Conservation (phyloP, 2,329 filamentous ascomycete species). For the Lachnellula hyalina region DNA sequence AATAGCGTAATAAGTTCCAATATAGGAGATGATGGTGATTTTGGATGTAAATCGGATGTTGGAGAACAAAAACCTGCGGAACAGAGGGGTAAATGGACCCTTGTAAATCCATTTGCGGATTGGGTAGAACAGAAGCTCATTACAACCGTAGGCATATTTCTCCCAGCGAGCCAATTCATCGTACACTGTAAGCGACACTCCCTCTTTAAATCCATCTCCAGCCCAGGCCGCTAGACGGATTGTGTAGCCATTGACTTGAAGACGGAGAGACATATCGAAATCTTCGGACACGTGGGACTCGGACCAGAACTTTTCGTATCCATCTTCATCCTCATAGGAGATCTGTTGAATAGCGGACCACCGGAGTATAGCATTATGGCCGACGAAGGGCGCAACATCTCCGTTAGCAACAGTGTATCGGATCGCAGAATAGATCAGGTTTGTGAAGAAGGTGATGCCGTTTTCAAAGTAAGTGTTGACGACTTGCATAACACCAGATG, state of each 20-base stretch:
- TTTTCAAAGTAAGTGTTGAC: conserved; percentile 68
- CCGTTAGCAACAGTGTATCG: conserved; percentile 72
- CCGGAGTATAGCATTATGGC: conserved; percentile 72
- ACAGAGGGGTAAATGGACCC: conserved; percentile 75
- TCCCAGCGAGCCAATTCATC: conserved; percentile 83
- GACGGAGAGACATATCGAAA: conserved; percentile 74
- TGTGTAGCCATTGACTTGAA: conserved; percentile 67
- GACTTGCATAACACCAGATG: conserved; percentile 74
- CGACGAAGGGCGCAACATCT: conserved; percentile 73
- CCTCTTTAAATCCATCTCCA: conserved; percentile 74
- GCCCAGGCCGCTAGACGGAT: conserved; percentile 69
- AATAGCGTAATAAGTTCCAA: conserved; percentile 76
- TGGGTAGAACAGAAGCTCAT: conserved; percentile 76
- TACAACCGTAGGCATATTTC: conserved; percentile 81
- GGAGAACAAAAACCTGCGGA: conserved; percentile 67
- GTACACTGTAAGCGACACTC: conserved; percentile 78
- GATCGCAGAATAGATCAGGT: conserved; percentile 72
- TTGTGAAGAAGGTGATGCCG: conserved; percentile 66
- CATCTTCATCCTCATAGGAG: conserved; percentile 62
- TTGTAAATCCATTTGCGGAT: conserved; percentile 65
- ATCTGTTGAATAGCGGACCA: conserved; percentile 73
- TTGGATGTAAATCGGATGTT: conserved; percentile 72
- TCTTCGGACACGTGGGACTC: conserved; percentile 76
- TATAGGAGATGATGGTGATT: conserved; percentile 70
- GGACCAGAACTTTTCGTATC: conserved; percentile 77